Percentiles rank a stretch among this genome's conserved stretches.
Conservation (phyloP, 305 asterid species). For the Fraxinus albicans region DNA sequence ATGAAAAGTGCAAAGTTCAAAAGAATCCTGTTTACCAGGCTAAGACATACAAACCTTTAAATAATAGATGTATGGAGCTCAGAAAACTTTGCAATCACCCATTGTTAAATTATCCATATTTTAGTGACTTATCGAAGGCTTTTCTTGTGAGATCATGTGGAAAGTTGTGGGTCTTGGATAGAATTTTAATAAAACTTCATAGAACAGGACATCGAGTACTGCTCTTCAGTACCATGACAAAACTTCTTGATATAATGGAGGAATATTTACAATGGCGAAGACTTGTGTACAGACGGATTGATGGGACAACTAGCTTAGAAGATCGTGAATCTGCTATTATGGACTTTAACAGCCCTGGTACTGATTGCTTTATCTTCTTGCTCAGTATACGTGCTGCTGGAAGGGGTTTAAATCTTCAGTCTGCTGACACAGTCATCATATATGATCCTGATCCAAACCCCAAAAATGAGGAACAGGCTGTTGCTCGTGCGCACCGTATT, state of each 20-base stretch:
- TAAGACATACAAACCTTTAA: constrained; percentile 67
- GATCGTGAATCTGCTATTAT: constrained; percentile 98
- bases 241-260: constrained; percentile 95
- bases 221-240: constrained; percentile 98
- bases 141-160: constrained; percentile 97
- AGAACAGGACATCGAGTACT: constrained; percentile 94
- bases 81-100: constrained; percentile 99
- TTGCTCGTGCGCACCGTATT: constrained; percentile 97
- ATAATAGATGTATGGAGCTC: constrained; percentile 98
- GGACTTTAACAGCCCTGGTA: constrained; percentile 82
- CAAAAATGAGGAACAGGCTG: constrained; percentile 99
- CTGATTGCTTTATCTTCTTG: constrained; percentile 95
- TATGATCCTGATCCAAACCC: constrained; percentile 99
- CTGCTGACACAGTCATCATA: constrained; percentile 98
- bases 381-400: constrained; percentile 99
- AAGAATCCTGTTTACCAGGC: constrained; percentile 83
- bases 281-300: constrained; percentile 92
- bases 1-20: constrained; percentile 72
- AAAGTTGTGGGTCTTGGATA: constrained; percentile 90
- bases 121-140: constrained; percentile 82
- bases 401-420: constrained; percentile 92
- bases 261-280: constrained; percentile 98
- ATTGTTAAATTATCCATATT: constrained; percentile 91
- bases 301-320: constrained; percentile 96
- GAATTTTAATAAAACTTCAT: constrained; percentile 88